A percentile compares a stretch with the other conserved stretches of the same genome.
Conservation (phyloP, 306 rosid species). For the Trifolium fragiferum region DNA sequence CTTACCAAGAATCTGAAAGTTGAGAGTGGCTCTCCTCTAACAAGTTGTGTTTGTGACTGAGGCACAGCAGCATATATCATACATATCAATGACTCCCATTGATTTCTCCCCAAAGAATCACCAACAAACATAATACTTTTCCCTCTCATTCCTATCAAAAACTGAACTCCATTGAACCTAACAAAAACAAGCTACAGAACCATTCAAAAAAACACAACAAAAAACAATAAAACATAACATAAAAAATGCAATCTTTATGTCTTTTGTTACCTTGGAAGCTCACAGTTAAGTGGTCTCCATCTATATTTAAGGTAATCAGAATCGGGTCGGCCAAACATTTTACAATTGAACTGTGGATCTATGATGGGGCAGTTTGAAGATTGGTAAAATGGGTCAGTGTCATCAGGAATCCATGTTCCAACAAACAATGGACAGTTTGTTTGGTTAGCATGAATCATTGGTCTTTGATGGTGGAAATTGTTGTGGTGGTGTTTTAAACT, state of each 20-base stretch:
- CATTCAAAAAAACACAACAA: conserved; percentile 39
- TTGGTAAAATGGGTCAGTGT: conserved; percentile 76
- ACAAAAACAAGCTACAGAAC: conserved; percentile 57
- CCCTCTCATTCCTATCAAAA: conserved; percentile 74
- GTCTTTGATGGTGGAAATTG: conserved; percentile 51
- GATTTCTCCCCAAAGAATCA: conserved; percentile 87
- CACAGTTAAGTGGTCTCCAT: conserved; percentile 93
- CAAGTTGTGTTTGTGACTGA: conserved; percentile 66
- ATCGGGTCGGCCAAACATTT: conserved; percentile 92
- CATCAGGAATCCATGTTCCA: conserved; percentile 89
- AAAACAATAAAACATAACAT: neutral
- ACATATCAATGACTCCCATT: conserved; percentile 93
- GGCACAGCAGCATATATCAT: conserved; percentile 69
- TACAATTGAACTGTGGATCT: conserved; percentile 91
- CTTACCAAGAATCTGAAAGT: conserved; percentile 85
- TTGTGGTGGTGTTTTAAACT: conserved; percentile 67
- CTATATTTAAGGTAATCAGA: conserved; percentile 77
- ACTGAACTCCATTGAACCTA: conserved; percentile 89
- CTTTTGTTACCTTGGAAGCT: conserved; percentile 79
- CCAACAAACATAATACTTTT: conserved; percentile 93
- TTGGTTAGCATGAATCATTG: conserved; percentile 78
- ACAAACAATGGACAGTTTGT: conserved; percentile 75
- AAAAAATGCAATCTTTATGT: neutral
- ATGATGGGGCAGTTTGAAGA: conserved; percentile 75
- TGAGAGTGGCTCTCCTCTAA: conserved; percentile 82